Conservation (phyloP, 1,139 yeast species). For the Diutina pseudorugosa region DNA sequence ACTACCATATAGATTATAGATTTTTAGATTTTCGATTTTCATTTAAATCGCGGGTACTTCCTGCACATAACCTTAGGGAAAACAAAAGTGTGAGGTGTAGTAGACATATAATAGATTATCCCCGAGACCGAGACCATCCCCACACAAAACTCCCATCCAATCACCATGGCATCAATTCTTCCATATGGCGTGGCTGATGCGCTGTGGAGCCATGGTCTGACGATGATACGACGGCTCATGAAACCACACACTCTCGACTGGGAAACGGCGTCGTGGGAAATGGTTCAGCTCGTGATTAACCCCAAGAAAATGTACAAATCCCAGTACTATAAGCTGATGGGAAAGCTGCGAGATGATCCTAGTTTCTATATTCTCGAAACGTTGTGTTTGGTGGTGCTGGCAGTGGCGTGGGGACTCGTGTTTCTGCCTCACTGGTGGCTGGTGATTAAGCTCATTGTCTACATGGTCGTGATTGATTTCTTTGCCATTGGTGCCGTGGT, state of each 20-base stretch:
- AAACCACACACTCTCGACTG: slow-evolving; percentile 79
- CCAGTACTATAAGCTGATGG: slow-evolving; percentile 46
- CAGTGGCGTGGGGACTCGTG: slow-evolving; percentile 84
- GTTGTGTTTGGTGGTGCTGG: slow-evolving; percentile 39
- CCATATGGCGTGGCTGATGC: not conserved
- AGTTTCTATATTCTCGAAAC: slow-evolving; percentile 57
- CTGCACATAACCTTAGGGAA: not conserved
- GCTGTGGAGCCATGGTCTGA: not conserved
- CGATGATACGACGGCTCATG: slow-evolving; percentile 28
- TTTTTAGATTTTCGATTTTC: no score
- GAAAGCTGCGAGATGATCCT: slow-evolving; percentile 75
- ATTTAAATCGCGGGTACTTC: no score
- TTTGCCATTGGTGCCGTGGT: slow-evolving; percentile 46
- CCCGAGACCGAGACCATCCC: not conserved
- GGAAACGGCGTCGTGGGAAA: slow-evolving; percentile 90
- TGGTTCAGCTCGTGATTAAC: slow-evolving; percentile 54
- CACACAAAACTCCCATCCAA: no score
- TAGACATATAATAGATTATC: not conserved
- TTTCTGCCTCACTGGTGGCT: slow-evolving; percentile 54
- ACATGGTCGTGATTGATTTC: slow-evolving; percentile 65
- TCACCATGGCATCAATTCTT: not conserved
- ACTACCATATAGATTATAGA: no score
- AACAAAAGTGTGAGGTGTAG: not conserved
- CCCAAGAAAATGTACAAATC: slow-evolving; percentile 79
- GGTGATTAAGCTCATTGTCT: slow-evolving; percentile 36